Conservation (phyloP, 2,329 filamentous ascomycete genomes). For the Cytospora chrysosperma region DNA sequence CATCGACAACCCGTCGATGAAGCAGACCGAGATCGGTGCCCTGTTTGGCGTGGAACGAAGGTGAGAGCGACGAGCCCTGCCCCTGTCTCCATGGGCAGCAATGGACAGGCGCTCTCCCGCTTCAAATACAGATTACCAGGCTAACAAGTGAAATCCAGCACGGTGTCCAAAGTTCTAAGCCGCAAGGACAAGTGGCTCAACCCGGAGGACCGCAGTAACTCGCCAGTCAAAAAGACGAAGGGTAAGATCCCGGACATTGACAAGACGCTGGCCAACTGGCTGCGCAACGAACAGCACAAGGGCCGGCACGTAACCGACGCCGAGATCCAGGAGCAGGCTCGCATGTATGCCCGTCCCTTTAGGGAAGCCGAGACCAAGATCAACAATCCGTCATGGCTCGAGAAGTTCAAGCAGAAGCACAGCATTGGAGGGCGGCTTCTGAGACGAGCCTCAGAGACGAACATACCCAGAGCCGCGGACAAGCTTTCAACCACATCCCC, state of each 20-base stretch:
- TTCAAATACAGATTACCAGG: not conserved
- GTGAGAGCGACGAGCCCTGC: constrained; percentile 49
- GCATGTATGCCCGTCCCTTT: constrained; percentile 74
- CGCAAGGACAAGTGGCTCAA: constrained; percentile 94
- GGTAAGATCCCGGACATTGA: constrained; percentile 89
- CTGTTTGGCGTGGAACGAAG: constrained; percentile 97
- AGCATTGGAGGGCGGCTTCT: constrained; percentile 51
- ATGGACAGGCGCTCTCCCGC: not conserved
- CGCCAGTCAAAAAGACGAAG: constrained; percentile 79
- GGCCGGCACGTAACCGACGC: constrained; percentile 73
- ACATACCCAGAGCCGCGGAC: constrained; percentile 64
- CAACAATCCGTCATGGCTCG: constrained; percentile 77
- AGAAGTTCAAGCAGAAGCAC: constrained; percentile 94
- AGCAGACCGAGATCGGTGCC: constrained; percentile 94
- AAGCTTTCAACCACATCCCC: constrained; percentile 56
- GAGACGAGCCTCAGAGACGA: constrained; percentile 63
- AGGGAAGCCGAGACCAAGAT: constrained; percentile 68
- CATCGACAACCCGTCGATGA: constrained; percentile 83
- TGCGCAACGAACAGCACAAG: constrained; percentile 74
- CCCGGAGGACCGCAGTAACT: constrained; percentile 73
- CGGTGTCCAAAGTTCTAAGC: constrained; percentile 95
- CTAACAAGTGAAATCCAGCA: constrained; percentile 54
- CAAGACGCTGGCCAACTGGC: constrained; percentile 83
- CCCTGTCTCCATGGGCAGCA: not conserved
- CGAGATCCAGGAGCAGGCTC: constrained; percentile 82